phyloP scores from a whole-genome alignment of 768 basidiomycete genomes.

The Mycena venus region DNA sequence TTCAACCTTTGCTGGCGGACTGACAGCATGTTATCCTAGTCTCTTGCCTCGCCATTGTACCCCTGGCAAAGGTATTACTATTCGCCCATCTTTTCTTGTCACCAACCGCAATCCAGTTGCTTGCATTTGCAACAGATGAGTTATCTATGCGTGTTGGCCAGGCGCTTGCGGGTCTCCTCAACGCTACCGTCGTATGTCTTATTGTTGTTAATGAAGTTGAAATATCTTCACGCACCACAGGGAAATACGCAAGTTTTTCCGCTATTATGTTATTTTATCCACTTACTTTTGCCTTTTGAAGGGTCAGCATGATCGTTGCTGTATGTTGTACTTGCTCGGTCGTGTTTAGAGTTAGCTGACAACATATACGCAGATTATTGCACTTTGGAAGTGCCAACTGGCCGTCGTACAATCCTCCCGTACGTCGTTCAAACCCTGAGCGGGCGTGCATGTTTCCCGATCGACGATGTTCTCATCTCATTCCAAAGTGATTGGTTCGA shows the following conservation, averaged over 20 bases:
- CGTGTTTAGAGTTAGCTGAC: neutral
- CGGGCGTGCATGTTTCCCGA: slow-evolving; percentile 28
- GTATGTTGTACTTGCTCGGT: slow-evolving; percentile 56
- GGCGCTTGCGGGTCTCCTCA: slow-evolving; percentile 86
- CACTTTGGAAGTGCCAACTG: slow-evolving; percentile 69
- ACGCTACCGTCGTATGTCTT: slow-evolving; percentile 80
- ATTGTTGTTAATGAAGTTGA: neutral
- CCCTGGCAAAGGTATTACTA: slow-evolving; percentile 90
- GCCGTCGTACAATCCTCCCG: slow-evolving; percentile 85
- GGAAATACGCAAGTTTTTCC: slow-evolving; percentile 62
- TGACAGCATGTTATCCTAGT: slow-evolving; percentile 54
- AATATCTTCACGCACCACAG: slow-evolving; percentile 41
- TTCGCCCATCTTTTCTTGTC: too few relatives aligned
- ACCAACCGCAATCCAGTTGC: too few relatives aligned
- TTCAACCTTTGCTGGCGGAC: neutral
- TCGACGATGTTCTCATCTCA: slow-evolving; percentile 34
- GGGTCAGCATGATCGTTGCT: slow-evolving; percentile 82
- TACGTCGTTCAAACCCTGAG: slow-evolving; percentile 51
- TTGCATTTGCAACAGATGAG: slow-evolving; percentile 90
- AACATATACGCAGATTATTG: slow-evolving; percentile 56
- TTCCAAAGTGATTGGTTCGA: slow-evolving; percentile 85
- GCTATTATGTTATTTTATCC: slow-evolving; percentile 35
- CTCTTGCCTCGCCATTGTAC: slow-evolving; percentile 86
- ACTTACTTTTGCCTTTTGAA: slow-evolving; percentile 38
- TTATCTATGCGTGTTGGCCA: slow-evolving; percentile 86